Evolutionary conservation across 2,329 filamentous ascomycete genomes (phyloP).

Genomic region (Exophiala sideris): DNA sequence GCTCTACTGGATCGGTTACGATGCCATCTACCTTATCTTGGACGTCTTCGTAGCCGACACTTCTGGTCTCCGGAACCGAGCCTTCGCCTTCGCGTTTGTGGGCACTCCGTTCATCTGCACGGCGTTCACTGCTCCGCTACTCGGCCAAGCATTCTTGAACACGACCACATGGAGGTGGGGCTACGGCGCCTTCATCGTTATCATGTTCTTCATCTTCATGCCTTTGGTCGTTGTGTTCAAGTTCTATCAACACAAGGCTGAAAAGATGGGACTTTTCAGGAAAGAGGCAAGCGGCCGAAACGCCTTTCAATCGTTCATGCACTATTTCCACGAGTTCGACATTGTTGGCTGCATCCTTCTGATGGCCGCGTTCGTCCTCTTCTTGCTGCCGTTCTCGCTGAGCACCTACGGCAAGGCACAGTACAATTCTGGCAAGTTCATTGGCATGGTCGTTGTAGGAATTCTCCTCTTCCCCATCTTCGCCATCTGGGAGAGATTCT

Average conservation of each 20-base stretch:
- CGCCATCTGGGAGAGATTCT: slow-evolving; percentile 51
- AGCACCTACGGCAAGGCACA: slow-evolving; percentile 34
- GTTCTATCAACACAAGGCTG: slow-evolving; percentile 55
- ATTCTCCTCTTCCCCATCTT: slow-evolving; percentile 52
- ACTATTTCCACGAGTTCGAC: slow-evolving; percentile 58
- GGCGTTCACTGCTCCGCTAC: slow-evolving; percentile 54
- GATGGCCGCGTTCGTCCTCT: slow-evolving; percentile 56
- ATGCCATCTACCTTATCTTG: slow-evolving; percentile 54
- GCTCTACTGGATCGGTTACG: slow-evolving; percentile 56
- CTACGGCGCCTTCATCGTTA: slow-evolving; percentile 59
- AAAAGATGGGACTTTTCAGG: slow-evolving; percentile 50
- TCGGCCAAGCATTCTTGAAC: slow-evolving; percentile 46
- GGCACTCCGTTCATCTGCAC: slow-evolving; percentile 58
- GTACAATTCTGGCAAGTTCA: slow-evolving; percentile 50
- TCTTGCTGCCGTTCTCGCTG: slow-evolving; percentile 65
- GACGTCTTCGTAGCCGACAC: slow-evolving; percentile 63
- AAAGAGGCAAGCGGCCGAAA: slow-evolving; percentile 34
- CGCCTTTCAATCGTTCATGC: slow-evolving; percentile 41
- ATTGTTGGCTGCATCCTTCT: slow-evolving; percentile 59
- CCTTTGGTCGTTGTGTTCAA: slow-evolving; percentile 54
- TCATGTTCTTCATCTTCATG: slow-evolving; percentile 53
- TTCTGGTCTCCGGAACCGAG: slow-evolving; percentile 57
- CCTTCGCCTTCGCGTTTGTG: slow-evolving; percentile 57
- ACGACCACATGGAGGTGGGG: slow-evolving; percentile 58
- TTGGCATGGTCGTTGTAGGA: slow-evolving; percentile 54